phyloP scores from a whole-genome alignment of 768 basidiomycete genomes.

The Hygrophoropsis aurantiaca region DNA sequence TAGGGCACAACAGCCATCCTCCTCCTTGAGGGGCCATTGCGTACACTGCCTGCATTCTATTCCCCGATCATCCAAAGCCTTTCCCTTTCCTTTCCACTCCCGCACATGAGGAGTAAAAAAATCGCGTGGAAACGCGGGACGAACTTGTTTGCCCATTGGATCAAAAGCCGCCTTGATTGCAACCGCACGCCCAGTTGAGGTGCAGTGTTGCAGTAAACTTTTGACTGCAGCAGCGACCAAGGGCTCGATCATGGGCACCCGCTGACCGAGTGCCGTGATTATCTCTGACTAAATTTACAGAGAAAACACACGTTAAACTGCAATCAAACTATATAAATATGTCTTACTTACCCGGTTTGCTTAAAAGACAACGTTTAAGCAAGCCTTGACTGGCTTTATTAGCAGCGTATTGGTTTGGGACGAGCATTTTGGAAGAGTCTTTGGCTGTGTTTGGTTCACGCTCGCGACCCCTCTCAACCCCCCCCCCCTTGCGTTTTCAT shows the following conservation, averaged over 20 bases:
- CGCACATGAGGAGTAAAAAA: conserved; percentile 59
- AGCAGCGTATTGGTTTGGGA: no score
- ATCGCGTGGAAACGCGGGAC: conserved; percentile 37
- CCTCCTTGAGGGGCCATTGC: conserved; percentile 14
- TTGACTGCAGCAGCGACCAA: conserved; percentile 54
- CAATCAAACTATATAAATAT: no score
- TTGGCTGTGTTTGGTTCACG: no score
- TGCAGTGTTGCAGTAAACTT: conserved; percentile 38
- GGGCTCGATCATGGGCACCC: conserved; percentile 62
- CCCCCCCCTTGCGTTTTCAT: no score
- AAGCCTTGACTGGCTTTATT: conserved; percentile 1
- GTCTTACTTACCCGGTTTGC: no score
- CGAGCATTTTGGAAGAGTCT: no score
- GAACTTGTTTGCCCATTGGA: conserved; percentile 29
- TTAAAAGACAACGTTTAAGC: no score
- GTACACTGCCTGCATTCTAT: conserved; percentile 29
- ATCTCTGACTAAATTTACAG: no score
- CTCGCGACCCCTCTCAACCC: no score
- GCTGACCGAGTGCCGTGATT: conserved; percentile 18
- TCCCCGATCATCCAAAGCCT: conserved; percentile 29
- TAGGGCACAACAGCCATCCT: conserved; percentile 47
- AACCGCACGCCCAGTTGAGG: conserved; percentile 22
- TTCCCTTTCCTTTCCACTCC: conserved; percentile 55
- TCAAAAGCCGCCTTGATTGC: conserved; percentile 26
- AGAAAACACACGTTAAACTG: background rate